These are phyloP conservation scores for Coccomyxa subellipsoidea DNA, from an alignment of 163 green algal species.

Conservation along the genomic window DNA sequence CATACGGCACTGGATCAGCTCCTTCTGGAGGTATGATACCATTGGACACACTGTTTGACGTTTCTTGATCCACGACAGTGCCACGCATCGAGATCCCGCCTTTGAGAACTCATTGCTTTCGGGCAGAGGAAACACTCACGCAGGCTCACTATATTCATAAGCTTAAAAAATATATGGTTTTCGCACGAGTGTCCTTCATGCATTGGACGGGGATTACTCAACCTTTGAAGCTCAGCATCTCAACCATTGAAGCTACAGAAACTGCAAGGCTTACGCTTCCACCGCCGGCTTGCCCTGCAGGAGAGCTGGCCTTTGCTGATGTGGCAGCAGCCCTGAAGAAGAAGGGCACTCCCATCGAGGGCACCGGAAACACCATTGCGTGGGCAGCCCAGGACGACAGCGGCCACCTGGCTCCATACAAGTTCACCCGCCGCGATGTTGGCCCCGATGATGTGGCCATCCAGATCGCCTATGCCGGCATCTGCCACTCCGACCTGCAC, in stretches of 20 bases:
- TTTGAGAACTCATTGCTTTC: no score
- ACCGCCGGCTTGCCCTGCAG: no score
- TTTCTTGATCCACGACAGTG: no score
- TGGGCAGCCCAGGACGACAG: conserved; percentile 45
- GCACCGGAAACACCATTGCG: conserved; percentile 44
- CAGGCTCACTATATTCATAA: no score
- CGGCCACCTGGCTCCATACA: conserved; percentile 39
- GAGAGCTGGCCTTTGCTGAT: conserved; percentile 14
- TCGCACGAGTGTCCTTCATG: no score
- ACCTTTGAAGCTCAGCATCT: no score
- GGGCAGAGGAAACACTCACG: no score
- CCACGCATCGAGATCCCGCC: background rate
- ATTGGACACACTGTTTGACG: no score
- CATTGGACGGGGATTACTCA: no score
- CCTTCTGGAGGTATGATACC: background rate
- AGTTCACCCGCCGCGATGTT: conserved; percentile 42
- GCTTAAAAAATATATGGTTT: no score
- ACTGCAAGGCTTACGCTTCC: no score
- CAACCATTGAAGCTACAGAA: no score
- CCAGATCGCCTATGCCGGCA: conserved; percentile 54
- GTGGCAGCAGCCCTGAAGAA: conserved; percentile 16
- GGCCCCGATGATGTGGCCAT: conserved; percentile 50
- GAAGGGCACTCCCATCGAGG: background rate
- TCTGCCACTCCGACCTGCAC: conserved; percentile 84
- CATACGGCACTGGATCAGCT: background rate